phyloP scores from a whole-genome alignment of 1,139 yeast genomes.

The Yamadazyma diddensiae region DNA sequence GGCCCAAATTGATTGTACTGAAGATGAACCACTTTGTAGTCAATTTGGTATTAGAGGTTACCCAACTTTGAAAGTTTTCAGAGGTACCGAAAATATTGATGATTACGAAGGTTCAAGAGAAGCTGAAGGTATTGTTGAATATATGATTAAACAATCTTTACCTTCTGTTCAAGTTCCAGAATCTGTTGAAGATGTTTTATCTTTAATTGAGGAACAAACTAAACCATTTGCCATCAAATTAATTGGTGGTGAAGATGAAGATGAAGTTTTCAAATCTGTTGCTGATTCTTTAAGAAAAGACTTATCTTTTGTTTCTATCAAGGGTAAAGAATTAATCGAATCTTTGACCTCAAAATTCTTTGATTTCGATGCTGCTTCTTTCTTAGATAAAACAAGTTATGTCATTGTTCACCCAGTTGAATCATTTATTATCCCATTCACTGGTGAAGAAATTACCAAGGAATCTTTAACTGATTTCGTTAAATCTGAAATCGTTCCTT shows the following conservation, averaged over 20 bases:
- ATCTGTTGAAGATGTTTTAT: constrained; percentile 48
- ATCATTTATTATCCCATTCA: constrained; percentile 29
- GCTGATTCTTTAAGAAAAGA: constrained; percentile 63
- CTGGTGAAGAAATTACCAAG: constrained; percentile 17
- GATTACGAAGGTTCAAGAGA: constrained; percentile 85
- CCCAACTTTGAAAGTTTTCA: constrained; percentile 87
- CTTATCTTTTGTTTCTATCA: constrained; percentile 57
- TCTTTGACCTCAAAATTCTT: constrained; percentile 23
- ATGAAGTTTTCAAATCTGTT: constrained; percentile 47
- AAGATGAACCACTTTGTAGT: constrained; percentile 75
- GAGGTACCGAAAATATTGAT: constrained; percentile 48
- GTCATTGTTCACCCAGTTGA: constrained; percentile 38
- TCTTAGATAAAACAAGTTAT: constrained; percentile 27
- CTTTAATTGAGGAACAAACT: constrained; percentile 42
- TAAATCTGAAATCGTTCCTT: constrained; percentile 71
- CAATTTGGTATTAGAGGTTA: constrained; percentile 79
- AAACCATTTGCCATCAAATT: constrained; percentile 58
- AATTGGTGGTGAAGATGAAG: constrained; percentile 26
- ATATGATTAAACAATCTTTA: constrained; percentile 77
- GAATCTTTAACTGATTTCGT: constrained; percentile 54
- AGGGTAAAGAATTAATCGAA: constrained; percentile 32
- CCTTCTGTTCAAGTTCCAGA: constrained; percentile 69
- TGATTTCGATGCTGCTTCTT: constrained; percentile 19
- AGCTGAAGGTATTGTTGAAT: constrained; percentile 70
- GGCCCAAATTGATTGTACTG: constrained; percentile 93